Conservation (phyloP, 129 eudicot genomes). For the carrot (Daucus carota) region DNA sequence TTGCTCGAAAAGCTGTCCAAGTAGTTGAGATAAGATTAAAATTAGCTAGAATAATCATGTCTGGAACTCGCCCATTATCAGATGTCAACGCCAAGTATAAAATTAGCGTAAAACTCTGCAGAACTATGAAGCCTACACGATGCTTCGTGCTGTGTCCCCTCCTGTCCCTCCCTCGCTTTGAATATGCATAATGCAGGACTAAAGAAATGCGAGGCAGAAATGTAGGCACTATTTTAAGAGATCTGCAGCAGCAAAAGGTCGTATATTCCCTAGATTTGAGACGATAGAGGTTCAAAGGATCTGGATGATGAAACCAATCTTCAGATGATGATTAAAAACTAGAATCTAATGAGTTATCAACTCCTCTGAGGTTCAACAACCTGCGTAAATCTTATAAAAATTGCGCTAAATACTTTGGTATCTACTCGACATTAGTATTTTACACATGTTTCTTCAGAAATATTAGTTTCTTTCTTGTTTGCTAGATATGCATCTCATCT, state of each 20-base stretch:
- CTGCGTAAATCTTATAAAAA: constrained; percentile 36
- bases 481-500: constrained; percentile 45
- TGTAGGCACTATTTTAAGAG: constrained; percentile 14
- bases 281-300: constrained; percentile 28
- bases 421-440: constrained; percentile 15
- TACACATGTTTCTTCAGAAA: neutral
- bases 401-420: constrained; percentile 53
- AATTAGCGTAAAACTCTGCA: constrained; percentile 40
- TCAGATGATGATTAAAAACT: constrained; percentile 27
- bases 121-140: constrained; percentile 50
- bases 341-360: constrained; percentile 37
- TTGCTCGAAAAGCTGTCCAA: constrained; percentile 54
- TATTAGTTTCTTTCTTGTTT: constrained; percentile 15
- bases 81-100: constrained; percentile 45
- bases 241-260: constrained; percentile 17
- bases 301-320: constrained; percentile 37
- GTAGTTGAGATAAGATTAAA: constrained; percentile 37
- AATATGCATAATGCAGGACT: constrained; percentile 9
- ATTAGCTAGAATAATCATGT: constrained; percentile 30
- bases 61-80: constrained; percentile 29
- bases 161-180: constrained; percentile 13
- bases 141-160: constrained; percentile 35
- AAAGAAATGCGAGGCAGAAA: constrained; percentile 20
- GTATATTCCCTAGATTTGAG: constrained; percentile 37
- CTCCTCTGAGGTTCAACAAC: constrained; percentile 11